A percentile compares a stretch with the other conserved stretches of the same genome.
Conservation (phyloP, 345 rosid genomes). For the Aquilaria malaccensis region DNA sequence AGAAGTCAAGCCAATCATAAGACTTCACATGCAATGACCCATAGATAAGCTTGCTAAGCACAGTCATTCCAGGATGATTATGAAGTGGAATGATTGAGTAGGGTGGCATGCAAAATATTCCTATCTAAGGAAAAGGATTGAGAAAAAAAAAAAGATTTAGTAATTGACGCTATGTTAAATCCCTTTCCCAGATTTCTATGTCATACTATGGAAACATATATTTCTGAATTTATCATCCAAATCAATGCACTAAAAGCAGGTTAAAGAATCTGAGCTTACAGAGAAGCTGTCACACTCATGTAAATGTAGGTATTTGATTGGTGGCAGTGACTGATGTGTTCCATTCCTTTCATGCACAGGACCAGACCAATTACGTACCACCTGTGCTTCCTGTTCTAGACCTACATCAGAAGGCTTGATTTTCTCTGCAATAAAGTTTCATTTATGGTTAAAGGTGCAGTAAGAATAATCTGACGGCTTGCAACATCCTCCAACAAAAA, state of each 20-base stretch:
- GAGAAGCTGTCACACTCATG: slow-evolving; percentile 94
- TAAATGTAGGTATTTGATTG: slow-evolving; percentile 77
- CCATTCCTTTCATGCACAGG: slow-evolving; percentile 61
- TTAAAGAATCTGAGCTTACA: slow-evolving; percentile 43
- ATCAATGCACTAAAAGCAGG: neutral
- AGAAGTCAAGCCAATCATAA: slow-evolving; percentile 77
- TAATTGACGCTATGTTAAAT: slow-evolving; percentile 1
- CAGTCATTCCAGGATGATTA: slow-evolving; percentile 96
- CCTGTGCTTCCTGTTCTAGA: slow-evolving; percentile 87
- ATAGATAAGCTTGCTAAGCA: slow-evolving; percentile 84
- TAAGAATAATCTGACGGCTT: neutral
- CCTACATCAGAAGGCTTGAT: slow-evolving; percentile 97
- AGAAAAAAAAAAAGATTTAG: slow-evolving; percentile 12
- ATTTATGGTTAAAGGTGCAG: slow-evolving; percentile 9
- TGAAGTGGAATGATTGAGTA: slow-evolving; percentile 89
- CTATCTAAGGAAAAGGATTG: slow-evolving; percentile 49
- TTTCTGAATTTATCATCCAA: neutral
- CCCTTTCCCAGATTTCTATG: slow-evolving; percentile 5
- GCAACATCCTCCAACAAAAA: neutral
- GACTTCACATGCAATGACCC: slow-evolving; percentile 80
- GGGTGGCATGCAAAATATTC: slow-evolving; percentile 92
- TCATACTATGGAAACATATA: neutral
- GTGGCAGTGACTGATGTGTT: slow-evolving; percentile 46
- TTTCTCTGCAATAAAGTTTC: slow-evolving; percentile 55
- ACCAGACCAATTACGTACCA: slow-evolving; percentile 60